Base-by-base conservation (phyloP, 805 yeast species). In the Candida jianshihensis region DNA sequence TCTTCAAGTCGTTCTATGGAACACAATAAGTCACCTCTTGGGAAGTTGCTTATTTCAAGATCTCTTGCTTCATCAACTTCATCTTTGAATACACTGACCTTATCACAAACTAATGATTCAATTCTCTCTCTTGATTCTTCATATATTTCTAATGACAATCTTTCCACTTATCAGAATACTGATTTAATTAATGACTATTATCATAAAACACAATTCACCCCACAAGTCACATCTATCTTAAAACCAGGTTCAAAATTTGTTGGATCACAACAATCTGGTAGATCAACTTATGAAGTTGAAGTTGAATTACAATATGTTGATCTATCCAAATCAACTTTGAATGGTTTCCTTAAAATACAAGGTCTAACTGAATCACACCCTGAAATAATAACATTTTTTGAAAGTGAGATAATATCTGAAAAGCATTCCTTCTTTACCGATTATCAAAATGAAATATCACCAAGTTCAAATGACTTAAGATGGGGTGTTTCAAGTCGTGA, bases 251-350 rank as follows among this genome's bases (percentile, higher is more conserved):
- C 84, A 19, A 60, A 51, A 26, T 84, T 78, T 46, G 53, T 65
- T 8, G 94, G 94, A 3, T 70, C 76, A 17, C 94, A 84, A 50
- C 81, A 76, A 49, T 75, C 85, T 10, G 86, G 83, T 1, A 61
- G 71, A 40, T 68, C 75, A 3, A 70, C 74, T 4, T 81, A 78
- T 55, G 80, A 77, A 43, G 86, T 84, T 15, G 62, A 69, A 29
- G 86, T 83, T 16, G 85, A 78, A 48, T 61, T 84, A 45, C 73
- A 79, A 55, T 72, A 71, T 32, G 82, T 83, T n/a, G 87, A 84
- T 56, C 59, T 81, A 47, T 56, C 56, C 9, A 64, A 67, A 34
- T 72, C 54, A 30, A 63, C 57, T 36, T 33, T 75, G 20, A 62
- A 80, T 5, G 94, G 94, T 2, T 78, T 74, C 41, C 60, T 83